Base-by-base conservation (phyloP, 2,329 filamentous ascomycete species). In the Phaeomoniella chlamydospora region DNA sequence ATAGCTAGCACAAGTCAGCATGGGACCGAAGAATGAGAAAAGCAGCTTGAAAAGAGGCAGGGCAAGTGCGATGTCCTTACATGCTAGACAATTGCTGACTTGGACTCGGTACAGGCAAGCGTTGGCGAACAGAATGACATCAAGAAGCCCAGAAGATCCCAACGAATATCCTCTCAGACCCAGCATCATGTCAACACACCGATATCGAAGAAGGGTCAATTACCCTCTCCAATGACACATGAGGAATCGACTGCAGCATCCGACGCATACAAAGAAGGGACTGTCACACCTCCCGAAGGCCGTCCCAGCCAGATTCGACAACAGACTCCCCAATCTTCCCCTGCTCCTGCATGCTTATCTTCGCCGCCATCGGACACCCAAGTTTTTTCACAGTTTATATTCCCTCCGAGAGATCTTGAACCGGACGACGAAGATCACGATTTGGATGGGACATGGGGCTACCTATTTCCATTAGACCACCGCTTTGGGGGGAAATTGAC, bases 401-500 rank as follows among this genome's bases (percentile, higher is more conserved):
- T 84, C 45, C 77, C 80, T 2, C 74, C 84, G 17, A 64, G 73
- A 39, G 71, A 74, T 16, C 70, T 88, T 33, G 77, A 77, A 9
- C 82, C 87, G 43, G 85, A 93, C 38, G 85, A 93, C 38, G 74
- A 87, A 43, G 82, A 94, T 52, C 86, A 94, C 59, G 74, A 72
- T 39, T 70, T 73, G 32, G 82, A 93, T 54, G 85, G 85, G 5
- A 85, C 96, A 1, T 98, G 90, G 90, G 92, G 92, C 10, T 98
- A 96, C 50, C 66, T 98, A 4, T 74, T 94, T 37, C 85, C 88
- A 2, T 62, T 94, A 15, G 78, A 88, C 50, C 69, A 72, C 36
- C 73, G 72, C 43, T 76, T 79, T 37, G 78, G 75, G 58, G 61
- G 80, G 55, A 58, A 69, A 3, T 56, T 93, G 59, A 81, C 92